Base-by-base conservation (phyloP, 2,329 filamentous ascomycete species). In the Fusarium tupiense region DNA sequence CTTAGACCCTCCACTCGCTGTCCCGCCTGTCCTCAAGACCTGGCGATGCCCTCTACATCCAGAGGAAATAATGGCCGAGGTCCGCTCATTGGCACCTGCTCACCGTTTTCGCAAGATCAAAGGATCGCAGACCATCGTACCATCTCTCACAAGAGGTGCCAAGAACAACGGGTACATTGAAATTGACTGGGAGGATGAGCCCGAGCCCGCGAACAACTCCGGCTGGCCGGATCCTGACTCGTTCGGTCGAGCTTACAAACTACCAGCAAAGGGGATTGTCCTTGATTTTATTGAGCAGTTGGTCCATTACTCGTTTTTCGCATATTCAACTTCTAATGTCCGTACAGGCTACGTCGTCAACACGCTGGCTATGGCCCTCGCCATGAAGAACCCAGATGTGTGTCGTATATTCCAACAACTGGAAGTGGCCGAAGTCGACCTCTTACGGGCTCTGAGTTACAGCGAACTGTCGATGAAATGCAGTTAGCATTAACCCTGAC, bases 21-120 rank as follows among this genome's bases (percentile, higher is more conserved):
- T 93, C 63, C 93, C 94, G 44, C 95, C 95, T 17, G 88, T 91
- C 58, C 87, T 92, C 59, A 91, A 92, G 78, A 92, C 91, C 63
- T 99, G 95, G 94, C 92, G 91, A 82, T 99, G 96, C 80, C 96
- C 96, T 57, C 91, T 93, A 73, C 96, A 99, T 81, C 87, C 93
- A 47, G 94, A 96, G 61, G 91, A 96, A 72, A 88, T 95, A 64
- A 86, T 97, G 65, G 84, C 84, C 37, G 84, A 88, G 53, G 83
- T 92, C 26, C 89, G 91, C 14, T 82, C 85, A 53, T 85, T 92
- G 33, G 90, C 85, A 4, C 89, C 89, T 8, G 90, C 90, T 31
- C 90, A 92, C 79, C 87, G 87, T 64, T 89, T 88, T 81, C 89
- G 90, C 72, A 90, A 87, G 81, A 83, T 91, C 78, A 91, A 89